phyloP scores from a whole-genome alignment of 176 grass and related monocot species.

The Rhynchospora breviuscula region DNA sequence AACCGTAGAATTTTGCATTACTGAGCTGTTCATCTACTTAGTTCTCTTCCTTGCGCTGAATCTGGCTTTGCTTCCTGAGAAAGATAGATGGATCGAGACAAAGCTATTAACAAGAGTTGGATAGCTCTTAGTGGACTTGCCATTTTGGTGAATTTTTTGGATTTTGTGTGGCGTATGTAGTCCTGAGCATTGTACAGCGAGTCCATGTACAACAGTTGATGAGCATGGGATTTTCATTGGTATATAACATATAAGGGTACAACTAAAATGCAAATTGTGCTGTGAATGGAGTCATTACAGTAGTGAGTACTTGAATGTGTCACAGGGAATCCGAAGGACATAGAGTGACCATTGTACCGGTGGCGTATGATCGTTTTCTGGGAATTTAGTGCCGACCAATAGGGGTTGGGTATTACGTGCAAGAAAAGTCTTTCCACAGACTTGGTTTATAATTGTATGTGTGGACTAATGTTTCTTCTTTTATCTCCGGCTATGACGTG shows the following conservation, averaged over 20 bases:
- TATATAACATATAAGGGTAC: not conserved
- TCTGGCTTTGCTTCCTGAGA: not conserved
- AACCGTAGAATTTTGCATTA: not conserved
- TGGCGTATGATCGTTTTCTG: not conserved
- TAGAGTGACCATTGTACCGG: not conserved
- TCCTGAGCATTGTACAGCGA: not conserved
- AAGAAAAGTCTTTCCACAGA: not conserved
- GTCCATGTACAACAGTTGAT: not conserved
- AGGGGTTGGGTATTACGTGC: not conserved
- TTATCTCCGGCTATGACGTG: not conserved
- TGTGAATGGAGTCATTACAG: not conserved
- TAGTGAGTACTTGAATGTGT: not conserved
- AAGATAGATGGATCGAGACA: slow-evolving; percentile 6
- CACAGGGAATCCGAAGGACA: not conserved
- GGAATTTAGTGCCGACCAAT: not conserved
- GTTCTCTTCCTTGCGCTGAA: not conserved
- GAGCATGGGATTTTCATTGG: not conserved
- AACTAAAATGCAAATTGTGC: not conserved
- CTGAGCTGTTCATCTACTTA: slow-evolving; percentile 7
- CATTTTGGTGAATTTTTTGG: not conserved
- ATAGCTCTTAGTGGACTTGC: not conserved
- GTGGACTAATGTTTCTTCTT: not conserved
- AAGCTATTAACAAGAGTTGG: not conserved
- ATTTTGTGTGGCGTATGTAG: not conserved
- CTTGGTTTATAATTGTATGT: not conserved